phyloP scores from a whole-genome alignment of 2,329 filamentous ascomycete genomes.

The Aspergillus uvarum region DNA sequence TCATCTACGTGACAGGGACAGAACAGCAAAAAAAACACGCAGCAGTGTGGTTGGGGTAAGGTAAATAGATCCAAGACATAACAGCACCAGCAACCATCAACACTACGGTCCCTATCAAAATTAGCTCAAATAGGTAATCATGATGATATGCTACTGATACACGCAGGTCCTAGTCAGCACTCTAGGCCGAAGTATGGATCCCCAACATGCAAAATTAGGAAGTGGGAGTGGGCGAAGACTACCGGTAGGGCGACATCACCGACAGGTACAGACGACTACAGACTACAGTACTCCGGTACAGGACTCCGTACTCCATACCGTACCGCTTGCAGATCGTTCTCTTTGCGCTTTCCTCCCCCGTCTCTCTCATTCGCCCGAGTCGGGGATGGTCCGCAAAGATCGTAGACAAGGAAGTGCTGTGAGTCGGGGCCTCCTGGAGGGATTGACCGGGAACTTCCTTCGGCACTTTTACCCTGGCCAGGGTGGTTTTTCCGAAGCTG shows the following conservation, averaged over 20 bases:
- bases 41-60: background rate
- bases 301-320: background rate
- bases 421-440: background rate
- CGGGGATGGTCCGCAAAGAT: conserved; percentile 12
- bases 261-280: background rate
- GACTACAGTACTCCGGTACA: background rate
- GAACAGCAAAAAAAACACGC: background rate
- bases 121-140: background rate
- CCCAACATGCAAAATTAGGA: background rate
- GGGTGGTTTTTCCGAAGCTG: conserved; percentile 27
- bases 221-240: background rate
- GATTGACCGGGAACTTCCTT: conserved; percentile 14
- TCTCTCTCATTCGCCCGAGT: conserved; percentile 15
- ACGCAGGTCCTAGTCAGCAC: background rate
- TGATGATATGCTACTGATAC: conserved; percentile 1
- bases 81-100: background rate
- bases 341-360: background rate
- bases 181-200: background rate
- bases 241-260: background rate
- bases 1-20: conserved; percentile 1
- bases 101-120: background rate
- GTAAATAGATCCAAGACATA: background rate
- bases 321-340: conserved; percentile 18
- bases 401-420: background rate
- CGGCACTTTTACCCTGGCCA: conserved; percentile 21